Evolutionary conservation across 2,329 filamentous ascomycete genomes (phyloP), one percentile per base, ranked within the genome.

Genomic region (Phialocephala sp.): DNA sequence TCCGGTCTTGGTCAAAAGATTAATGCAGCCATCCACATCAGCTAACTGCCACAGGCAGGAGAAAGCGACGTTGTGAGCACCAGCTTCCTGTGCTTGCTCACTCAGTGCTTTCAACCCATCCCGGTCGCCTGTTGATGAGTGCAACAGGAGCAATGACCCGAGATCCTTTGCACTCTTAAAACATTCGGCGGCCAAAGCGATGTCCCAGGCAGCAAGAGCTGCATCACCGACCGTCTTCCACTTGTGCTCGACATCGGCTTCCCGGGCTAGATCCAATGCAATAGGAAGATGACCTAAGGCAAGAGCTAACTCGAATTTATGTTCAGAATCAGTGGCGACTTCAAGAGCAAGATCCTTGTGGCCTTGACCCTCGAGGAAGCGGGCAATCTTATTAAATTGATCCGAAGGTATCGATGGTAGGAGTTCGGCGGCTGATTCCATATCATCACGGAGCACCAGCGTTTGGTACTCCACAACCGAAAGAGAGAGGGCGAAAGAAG

Each of bases 181-280:
- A 80, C 94, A 98, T 79, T 98, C 93, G 58, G 95, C 91, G 0
- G 95, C 95, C 1, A 98, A 87, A 5, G 86, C 84, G 39, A 99
- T 85, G 74, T 99, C 90, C 95, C 94, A 99, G 1, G 83, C 90
- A 11, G 88, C 81, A 47, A 99, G 85, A 1, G 95, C 95, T 1
- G 94, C 91, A 73, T 99, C 95, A 66, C 95, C 95, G 4, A 99
- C 92, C 3, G 89, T 94, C 85, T 98, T 98, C 95, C 95, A 99
- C 80, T 97, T 97, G 81, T 98, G 94, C 77, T 98, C 95, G 1
- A 89, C 91, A 69, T 97, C 91, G 12, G 93, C 91, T 77, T 91
- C 85, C 47, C 89, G 86, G 8, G 95, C 94, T 59, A 98, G 88
- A 66, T 93, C 89, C 2, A 97, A 85, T 0, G 94, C 94, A 74